Base-by-base conservation (phyloP, 2,329 filamentous ascomycete species). In the Colletotrichum gigasporum region DNA sequence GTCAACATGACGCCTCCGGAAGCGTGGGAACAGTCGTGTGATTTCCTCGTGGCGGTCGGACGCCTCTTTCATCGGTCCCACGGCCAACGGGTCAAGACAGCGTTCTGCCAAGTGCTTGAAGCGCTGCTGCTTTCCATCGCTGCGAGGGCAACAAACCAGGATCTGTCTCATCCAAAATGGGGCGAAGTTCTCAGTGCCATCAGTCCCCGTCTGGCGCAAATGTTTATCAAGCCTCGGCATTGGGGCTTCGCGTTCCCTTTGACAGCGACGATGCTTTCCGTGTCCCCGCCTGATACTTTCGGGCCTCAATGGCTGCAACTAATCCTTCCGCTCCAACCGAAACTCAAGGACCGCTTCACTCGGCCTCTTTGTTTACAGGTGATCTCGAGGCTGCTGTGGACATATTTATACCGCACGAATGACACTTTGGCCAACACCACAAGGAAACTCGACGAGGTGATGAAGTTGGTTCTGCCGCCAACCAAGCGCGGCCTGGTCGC, bases 71-170 rank as follows among this genome's bases (percentile, higher is more conserved):
- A 89, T 57, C 90, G 89, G 70, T 92, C 93, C 4, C 95, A 97
- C 72, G 96, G 96, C 1, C 92, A 93, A 69, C 90, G 89, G 65
- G 90, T 98, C 72, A 99, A 99, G 76, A 91, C 95, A 70, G 93
- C 94, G 0, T 99, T 97, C 73, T 98, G 96, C 74, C 92, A 97
- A 72, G 90, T 97, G 20, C 86, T 99, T 54, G 93, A 97, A 71
- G 91, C 92, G 69, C 83, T 99, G 26, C 80, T 99, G 22, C 85
- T 97, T 12, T 93, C 94, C 1, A 90, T 99, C 52, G 95, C 95
- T 12, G 92, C 92, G 4, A 92, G 89, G 67, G 91, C 93, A 5
- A 90, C 84, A 59, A 87, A 87, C 70, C 89, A 86, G 50, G 92
- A 97, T 73, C 85, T 98, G 65, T 90, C 90, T 56, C 85, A 91